These are phyloP conservation scores for Trichosporon faecale DNA, from an alignment of 1,284 basidiomycete species.

Conservation along the genomic window DNA sequence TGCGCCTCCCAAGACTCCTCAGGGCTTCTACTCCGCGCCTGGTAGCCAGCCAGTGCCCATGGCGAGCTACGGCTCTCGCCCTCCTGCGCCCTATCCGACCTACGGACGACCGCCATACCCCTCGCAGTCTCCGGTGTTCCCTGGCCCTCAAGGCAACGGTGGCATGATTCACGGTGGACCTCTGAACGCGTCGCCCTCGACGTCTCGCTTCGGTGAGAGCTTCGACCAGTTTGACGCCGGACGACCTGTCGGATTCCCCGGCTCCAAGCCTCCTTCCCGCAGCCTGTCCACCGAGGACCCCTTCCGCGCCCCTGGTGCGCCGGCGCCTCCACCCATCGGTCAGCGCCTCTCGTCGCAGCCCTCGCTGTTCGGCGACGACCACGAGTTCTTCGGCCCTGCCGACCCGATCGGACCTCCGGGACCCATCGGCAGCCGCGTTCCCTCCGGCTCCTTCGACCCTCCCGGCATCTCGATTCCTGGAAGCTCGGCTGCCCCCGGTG, in stretches of 20 bases:
- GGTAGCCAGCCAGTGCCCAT: slow-evolving; percentile 17
- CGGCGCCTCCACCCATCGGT: slow-evolving; percentile 37
- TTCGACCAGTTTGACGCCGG: slow-evolving; percentile 21
- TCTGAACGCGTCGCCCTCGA: slow-evolving; percentile 32
- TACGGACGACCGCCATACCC: slow-evolving; percentile 19
- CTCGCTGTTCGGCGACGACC: slow-evolving; percentile 19
- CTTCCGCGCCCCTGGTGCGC: slow-evolving; percentile 28
- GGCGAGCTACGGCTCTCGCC: slow-evolving; percentile 17
- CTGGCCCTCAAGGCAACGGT: slow-evolving; percentile 29
- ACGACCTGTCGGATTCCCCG: slow-evolving; percentile 41
- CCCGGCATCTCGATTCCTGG: neutral
- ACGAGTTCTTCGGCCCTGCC: slow-evolving; percentile 8
- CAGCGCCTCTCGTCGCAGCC: slow-evolving; percentile 23
- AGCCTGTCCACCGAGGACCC: slow-evolving; percentile 38
- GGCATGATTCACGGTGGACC: slow-evolving; percentile 14
- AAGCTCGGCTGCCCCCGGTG: neutral
- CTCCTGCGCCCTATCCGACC: slow-evolving; percentile 15
- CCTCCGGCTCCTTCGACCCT: slow-evolving; percentile 7
- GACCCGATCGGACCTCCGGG: slow-evolving; percentile 20
- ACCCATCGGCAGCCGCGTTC: slow-evolving; percentile 20
- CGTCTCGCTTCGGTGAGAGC: slow-evolving; percentile 27
- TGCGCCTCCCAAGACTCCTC: slow-evolving; percentile 39
- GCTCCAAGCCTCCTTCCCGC: slow-evolving; percentile 8
- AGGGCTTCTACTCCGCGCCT: slow-evolving; percentile 28
- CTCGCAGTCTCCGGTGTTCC: slow-evolving; percentile 36